Evolutionary conservation across 306 rosid genomes (phyloP).

Genomic region (Trichosanthes cucumerina): DNA sequence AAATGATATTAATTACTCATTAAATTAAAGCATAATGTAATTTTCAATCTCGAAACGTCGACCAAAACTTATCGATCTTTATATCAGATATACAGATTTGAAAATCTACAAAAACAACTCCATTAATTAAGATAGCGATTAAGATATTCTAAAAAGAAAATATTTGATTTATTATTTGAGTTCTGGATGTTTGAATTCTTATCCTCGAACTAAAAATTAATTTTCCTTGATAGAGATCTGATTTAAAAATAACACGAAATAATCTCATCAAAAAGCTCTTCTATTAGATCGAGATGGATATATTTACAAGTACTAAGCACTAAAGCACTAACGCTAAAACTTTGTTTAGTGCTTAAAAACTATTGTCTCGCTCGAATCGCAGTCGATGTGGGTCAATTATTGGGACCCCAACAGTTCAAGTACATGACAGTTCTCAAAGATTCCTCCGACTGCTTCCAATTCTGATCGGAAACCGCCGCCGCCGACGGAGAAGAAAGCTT

Average conservation of each 20-base stretch:
- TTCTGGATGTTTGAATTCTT: too few relatives aligned
- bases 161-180: neutral
- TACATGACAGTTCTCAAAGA: slow-evolving; percentile 29
- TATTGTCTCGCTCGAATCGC: neutral
- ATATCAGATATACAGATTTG: neutral
- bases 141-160: neutral
- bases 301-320: neutral
- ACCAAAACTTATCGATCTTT: neutral
- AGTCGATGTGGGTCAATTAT: neutral
- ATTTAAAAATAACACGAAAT: too few relatives aligned
- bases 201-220: too few relatives aligned
- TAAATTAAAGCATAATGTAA: neutral
- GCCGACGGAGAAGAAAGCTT: slow-evolving; percentile 17
- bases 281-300: neutral
- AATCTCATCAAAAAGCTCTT: neutral
- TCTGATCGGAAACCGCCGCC: neutral
- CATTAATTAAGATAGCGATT: neutral
- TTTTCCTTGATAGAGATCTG: too few relatives aligned
- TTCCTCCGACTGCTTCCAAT: slow-evolving; percentile 16
- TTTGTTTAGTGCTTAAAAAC: neutral
- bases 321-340: neutral
- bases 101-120: neutral
- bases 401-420: slow-evolving; percentile 35
- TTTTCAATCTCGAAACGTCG: neutral
- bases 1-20: neutral